Percentiles rank a stretch among this genome's conserved stretches.
phyloP scores from a whole-genome alignment of 2,329 filamentous ascomycete genomes.

The Chrysoporthe austroafricana region DNA sequence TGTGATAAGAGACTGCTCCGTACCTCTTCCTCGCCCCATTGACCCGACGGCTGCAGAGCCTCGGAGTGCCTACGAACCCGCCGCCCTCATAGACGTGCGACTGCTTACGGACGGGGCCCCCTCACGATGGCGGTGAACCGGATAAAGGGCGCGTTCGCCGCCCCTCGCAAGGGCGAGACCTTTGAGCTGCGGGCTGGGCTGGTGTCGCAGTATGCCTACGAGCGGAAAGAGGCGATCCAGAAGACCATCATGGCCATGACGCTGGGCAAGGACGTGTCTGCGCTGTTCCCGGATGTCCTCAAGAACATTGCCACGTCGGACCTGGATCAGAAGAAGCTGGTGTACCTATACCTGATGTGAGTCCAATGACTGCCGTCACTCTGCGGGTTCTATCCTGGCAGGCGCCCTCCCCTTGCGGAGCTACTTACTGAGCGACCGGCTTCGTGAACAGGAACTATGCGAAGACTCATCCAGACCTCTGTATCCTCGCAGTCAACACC shows the following conservation, averaged over 20 bases:
- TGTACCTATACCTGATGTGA: slow-evolving; percentile 96
- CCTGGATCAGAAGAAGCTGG: slow-evolving; percentile 98
- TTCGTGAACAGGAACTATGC: slow-evolving; percentile 82
- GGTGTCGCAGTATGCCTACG: slow-evolving; percentile 98
- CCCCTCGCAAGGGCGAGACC: slow-evolving; percentile 94
- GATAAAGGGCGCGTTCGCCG: slow-evolving; percentile 90
- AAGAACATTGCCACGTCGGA: slow-evolving; percentile 98
- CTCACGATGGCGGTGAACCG: slow-evolving; percentile 88
- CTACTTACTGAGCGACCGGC: slow-evolving; percentile 30
- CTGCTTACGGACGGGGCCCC: slow-evolving; percentile 27
- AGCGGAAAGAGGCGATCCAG: slow-evolving; percentile 98
- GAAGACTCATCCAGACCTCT: slow-evolving; percentile 97
- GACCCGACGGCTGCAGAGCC: slow-evolving; percentile 9
- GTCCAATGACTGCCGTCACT: slow-evolving; percentile 35
- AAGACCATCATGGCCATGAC: slow-evolving; percentile 99
- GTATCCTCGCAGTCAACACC: slow-evolving; percentile 97
- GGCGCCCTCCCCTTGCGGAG: slow-evolving; percentile 14
- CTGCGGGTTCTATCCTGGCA: not conserved
- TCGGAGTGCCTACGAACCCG: slow-evolving; percentile 31
- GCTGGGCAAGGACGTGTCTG: slow-evolving; percentile 95
- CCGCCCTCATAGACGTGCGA: slow-evolving; percentile 30
- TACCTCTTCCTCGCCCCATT: not conserved
- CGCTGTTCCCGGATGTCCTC: slow-evolving; percentile 93
- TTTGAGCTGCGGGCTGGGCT: slow-evolving; percentile 95
- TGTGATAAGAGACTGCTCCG: slow-evolving; percentile 5